phyloP scores from a whole-genome alignment of 1,284 basidiomycete species.

The Microbotryum lychnidis-dioicae region DNA sequence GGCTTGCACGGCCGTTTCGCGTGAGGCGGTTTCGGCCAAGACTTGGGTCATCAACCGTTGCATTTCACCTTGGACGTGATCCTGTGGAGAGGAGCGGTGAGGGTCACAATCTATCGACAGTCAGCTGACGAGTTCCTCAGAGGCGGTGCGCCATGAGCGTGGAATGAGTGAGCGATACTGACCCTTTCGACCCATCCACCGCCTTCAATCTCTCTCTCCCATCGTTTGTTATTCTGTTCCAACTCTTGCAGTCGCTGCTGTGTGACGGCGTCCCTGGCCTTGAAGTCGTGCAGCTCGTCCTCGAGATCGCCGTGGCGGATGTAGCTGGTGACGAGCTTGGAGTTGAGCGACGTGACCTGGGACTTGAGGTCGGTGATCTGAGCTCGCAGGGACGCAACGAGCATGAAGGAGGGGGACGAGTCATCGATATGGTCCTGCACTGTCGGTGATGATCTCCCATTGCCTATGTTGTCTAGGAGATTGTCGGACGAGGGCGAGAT shows the following conservation, averaged over 20 bases:
- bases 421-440: background rate
- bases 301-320: slow-evolving; percentile 87
- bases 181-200: slow-evolving; percentile 75
- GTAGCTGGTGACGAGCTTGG: slow-evolving; percentile 85
- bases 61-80: slow-evolving; percentile 82
- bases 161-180: background rate
- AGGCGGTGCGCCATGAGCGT: background rate
- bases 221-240: slow-evolving; percentile 46
- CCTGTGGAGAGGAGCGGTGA: slow-evolving; percentile 43
- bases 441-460: background rate
- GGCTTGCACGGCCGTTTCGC: slow-evolving; percentile 81
- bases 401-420: slow-evolving; percentile 40
- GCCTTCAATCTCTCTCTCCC: slow-evolving; percentile 47
- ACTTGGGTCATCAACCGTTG: slow-evolving; percentile 88
- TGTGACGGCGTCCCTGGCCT: slow-evolving; percentile 49
- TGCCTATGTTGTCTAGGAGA: background rate
- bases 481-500: background rate
- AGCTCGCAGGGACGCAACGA: slow-evolving; percentile 65
- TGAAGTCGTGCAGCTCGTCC: slow-evolving; percentile 65
- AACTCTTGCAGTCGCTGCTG: slow-evolving; percentile 60
- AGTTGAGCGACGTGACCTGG: slow-evolving; percentile 82
- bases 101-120: background rate
- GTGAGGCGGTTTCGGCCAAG: slow-evolving; percentile 82
- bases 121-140: background rate
- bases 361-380: slow-evolving; percentile 79